A percentile compares a stretch with the other conserved stretches of the same genome.
Evolutionary conservation across 2,329 filamentous ascomycete species (phyloP).

Genomic region (Aspergillus luchuensis): DNA sequence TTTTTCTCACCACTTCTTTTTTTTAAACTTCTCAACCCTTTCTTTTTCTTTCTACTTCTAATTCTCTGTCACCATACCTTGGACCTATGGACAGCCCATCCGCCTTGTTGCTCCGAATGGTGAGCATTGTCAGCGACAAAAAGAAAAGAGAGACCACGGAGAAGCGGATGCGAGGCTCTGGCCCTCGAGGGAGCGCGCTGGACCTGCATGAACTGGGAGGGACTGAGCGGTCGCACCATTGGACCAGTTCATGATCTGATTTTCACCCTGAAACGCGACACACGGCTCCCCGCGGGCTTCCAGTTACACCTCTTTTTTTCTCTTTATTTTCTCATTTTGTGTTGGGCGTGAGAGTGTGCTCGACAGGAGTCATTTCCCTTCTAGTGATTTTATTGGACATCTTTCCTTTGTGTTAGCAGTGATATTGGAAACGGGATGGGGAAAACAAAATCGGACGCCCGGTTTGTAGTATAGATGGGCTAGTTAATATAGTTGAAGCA

Average conservation of each 20-base stretch:
- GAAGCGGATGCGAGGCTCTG: too few species aligned
- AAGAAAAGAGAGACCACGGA: constrained; percentile 4
- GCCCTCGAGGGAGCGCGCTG: constrained; percentile 20
- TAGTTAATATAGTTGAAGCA: constrained; percentile 9
- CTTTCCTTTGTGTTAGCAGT: constrained; percentile 29
- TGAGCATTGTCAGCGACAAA: constrained; percentile 8
- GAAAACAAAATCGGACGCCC: constrained; percentile 1
- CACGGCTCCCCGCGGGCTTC: neutral
- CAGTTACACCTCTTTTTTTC: constrained; percentile 21
- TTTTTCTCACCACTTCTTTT: too few species aligned
- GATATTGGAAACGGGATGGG: neutral
- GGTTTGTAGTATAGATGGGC: constrained; percentile 24
- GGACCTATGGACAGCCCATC: constrained; percentile 16
- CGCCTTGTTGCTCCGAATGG: constrained; percentile 1
- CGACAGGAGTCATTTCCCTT: constrained; percentile 10
- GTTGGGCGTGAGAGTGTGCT: constrained; percentile 17
- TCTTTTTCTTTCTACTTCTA: constrained; percentile 19
- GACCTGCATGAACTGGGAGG: constrained; percentile 25
- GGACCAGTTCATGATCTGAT: neutral
- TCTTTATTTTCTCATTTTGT: constrained; percentile 28
- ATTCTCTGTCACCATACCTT: constrained; percentile 23
- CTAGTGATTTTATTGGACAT: constrained; percentile 27
- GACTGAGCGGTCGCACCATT: constrained; percentile 2
- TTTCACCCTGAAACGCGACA: neutral
- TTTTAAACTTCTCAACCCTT: constrained; percentile 17